phyloP scores from a whole-genome alignment of 208 protist genomes.

The Endotrypanum monterogeii region DNA sequence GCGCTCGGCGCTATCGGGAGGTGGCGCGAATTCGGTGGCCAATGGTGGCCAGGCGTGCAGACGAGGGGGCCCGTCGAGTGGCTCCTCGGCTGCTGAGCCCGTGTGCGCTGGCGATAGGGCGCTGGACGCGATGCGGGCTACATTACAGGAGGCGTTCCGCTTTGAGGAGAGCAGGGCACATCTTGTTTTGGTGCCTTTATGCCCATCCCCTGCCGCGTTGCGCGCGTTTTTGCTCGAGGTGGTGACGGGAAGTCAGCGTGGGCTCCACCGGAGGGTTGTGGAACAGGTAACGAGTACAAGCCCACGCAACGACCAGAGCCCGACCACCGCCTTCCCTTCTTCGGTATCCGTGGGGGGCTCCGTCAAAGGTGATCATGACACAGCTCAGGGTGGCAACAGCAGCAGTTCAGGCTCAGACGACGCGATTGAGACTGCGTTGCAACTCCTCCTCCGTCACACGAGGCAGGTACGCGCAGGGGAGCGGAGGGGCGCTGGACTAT shows the following conservation, averaged over 20 bases:
- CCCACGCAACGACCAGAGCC: neutral
- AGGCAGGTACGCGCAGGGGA: neutral
- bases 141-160: slow-evolving; percentile 22
- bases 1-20: neutral
- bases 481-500: neutral
- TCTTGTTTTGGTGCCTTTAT: slow-evolving; percentile 34
- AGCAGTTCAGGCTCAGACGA: slow-evolving; percentile 4
- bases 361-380: neutral
- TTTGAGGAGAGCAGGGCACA: slow-evolving; percentile 17
- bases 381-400: slow-evolving; percentile 5
- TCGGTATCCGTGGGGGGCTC: neutral
- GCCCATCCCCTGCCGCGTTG: slow-evolving; percentile 21
- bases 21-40: neutral
- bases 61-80: neutral
- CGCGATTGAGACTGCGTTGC: slow-evolving; percentile 27
- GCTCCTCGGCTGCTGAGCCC: neutral
- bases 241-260: slow-evolving; percentile 15
- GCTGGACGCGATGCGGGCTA: slow-evolving; percentile 19
- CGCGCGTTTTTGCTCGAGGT: slow-evolving; percentile 27
- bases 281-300: slow-evolving; percentile 14
- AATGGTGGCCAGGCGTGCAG: neutral
- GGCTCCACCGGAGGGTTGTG: slow-evolving; percentile 27
- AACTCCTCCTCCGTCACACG: slow-evolving; percentile 17
- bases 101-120: neutral
- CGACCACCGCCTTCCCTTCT: neutral